Percentiles rank a stretch among this genome's conserved stretches.
These are phyloP conservation scores for Groenewaldozyma tartarivorans DNA, from an alignment of 805 yeast genomes.

Conservation along the genomic window DNA sequence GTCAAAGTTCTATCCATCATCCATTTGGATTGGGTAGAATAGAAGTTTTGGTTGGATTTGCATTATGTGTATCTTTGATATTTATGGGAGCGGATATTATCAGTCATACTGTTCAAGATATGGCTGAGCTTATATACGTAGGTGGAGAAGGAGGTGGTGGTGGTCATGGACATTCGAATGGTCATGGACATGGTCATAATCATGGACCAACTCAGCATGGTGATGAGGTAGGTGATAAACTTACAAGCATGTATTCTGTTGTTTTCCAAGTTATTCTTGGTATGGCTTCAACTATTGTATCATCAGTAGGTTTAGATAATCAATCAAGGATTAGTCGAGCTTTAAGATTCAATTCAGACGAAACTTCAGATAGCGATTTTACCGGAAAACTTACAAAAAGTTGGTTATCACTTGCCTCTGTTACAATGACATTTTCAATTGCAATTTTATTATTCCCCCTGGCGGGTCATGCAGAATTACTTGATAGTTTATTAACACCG, in stretches of 20 bases:
- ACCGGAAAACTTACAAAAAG: background rate
- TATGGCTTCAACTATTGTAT: slow-evolving; percentile 24
- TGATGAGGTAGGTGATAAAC: background rate
- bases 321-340: slow-evolving; percentile 25
- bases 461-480: slow-evolving; percentile 17
- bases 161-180: slow-evolving; percentile 10
- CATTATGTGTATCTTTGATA: slow-evolving; percentile 69
- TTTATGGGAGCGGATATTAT: slow-evolving; percentile 87
- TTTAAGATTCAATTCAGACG: slow-evolving; percentile 10
- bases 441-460: slow-evolving; percentile 25
- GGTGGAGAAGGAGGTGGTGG: slow-evolving; percentile 30
- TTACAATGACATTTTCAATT: slow-evolving; percentile 26
- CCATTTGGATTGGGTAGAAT: slow-evolving; percentile 93
- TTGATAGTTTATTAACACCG: slow-evolving; percentile 30
- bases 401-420: slow-evolving; percentile 2
- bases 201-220: slow-evolving; percentile 6
- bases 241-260: slow-evolving; percentile 12
- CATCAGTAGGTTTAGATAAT: slow-evolving; percentile 27
- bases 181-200: slow-evolving; percentile 9
- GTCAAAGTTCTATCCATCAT: slow-evolving; percentile 62
- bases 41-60: slow-evolving; percentile 83
- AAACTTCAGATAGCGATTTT: background rate
- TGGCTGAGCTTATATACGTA: slow-evolving; percentile 31
- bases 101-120: slow-evolving; percentile 79
- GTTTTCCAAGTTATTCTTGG: slow-evolving; percentile 21